A percentile compares a stretch with the other conserved stretches of the same genome.
Evolutionary conservation across 2,329 filamentous ascomycete genomes (phyloP).

Genomic region (Hypomyces perniciosus): DNA sequence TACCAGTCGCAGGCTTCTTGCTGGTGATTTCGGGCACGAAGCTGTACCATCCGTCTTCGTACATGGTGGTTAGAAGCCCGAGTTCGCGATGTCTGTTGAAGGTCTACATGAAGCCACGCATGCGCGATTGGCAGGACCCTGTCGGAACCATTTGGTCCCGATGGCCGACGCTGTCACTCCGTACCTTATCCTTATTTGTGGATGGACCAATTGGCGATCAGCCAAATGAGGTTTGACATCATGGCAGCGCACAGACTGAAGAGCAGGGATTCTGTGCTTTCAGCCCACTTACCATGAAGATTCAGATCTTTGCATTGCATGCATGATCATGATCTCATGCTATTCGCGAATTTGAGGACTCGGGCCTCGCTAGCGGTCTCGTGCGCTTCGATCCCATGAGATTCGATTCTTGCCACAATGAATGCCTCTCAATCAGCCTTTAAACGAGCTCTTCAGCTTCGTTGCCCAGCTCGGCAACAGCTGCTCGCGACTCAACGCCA

Average conservation of each 20-base stretch:
- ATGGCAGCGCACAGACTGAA: slow-evolving; percentile 3
- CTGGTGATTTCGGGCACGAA: slow-evolving; percentile 59
- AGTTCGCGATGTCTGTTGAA: slow-evolving; percentile 9
- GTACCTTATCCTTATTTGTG: not conserved
- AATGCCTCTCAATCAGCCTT: slow-evolving; percentile 26
- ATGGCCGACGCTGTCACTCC: slow-evolving; percentile 18
- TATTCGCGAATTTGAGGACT: not conserved
- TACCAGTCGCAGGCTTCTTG: slow-evolving; percentile 41
- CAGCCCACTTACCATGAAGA: not conserved
- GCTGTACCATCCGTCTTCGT: slow-evolving; percentile 80
- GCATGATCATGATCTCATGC: slow-evolving; percentile 11
- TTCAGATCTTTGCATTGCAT: not conserved
- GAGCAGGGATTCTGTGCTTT: slow-evolving; percentile 2
- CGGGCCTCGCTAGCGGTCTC: not conserved
- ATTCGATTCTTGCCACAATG: slow-evolving; percentile 20
- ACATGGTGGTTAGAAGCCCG: slow-evolving; percentile 46
- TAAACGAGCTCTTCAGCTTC: slow-evolving; percentile 21
- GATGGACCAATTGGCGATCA: slow-evolving; percentile 6
- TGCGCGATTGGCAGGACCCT: slow-evolving; percentile 19
- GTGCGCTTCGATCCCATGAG: not conserved
- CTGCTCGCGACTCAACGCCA: slow-evolving; percentile 21
- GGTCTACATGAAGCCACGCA: slow-evolving; percentile 23
- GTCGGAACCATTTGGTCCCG: slow-evolving; percentile 25
- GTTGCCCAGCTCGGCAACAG: slow-evolving; percentile 19
- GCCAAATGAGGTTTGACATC: slow-evolving; percentile 8